A percentile compares a stretch with the other conserved stretches of the same genome.
These are phyloP conservation scores for Claviceps africana DNA, from an alignment of 2,329 filamentous ascomycete species.

Conservation along the genomic window DNA sequence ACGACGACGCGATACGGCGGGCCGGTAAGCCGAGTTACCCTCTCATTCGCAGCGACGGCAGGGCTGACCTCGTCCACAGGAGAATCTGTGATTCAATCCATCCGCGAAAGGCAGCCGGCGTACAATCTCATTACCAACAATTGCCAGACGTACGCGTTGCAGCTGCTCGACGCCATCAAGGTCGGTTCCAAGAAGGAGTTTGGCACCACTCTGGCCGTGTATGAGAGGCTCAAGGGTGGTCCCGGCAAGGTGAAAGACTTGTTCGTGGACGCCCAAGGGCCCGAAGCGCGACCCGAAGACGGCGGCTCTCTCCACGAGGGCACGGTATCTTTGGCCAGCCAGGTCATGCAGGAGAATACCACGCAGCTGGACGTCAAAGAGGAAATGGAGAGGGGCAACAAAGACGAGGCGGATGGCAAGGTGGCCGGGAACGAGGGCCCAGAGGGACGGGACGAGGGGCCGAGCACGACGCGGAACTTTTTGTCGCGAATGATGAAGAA, in stretches of 20 bases:
- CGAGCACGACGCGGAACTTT: constrained; percentile 3
- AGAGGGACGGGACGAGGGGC: not conserved
- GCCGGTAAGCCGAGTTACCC: constrained; percentile 24
- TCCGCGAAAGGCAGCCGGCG: constrained; percentile 31
- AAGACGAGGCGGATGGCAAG: constrained; percentile 4
- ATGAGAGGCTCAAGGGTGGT: constrained; percentile 36
- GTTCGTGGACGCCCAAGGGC: constrained; percentile 18
- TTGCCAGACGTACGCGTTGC: constrained; percentile 42
- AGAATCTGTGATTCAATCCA: constrained; percentile 38
- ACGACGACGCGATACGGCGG: constrained; percentile 36
- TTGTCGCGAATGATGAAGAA: constrained; percentile 8
- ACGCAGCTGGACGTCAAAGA: constrained; percentile 32
- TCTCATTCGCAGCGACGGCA: not conserved
- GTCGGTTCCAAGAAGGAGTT: constrained; percentile 36
- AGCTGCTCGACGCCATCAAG: constrained; percentile 40
- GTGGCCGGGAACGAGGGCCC: constrained; percentile 5
- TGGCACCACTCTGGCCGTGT: constrained; percentile 38
- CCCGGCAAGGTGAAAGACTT: constrained; percentile 36
- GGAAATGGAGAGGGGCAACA: constrained; percentile 12
- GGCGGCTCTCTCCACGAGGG: constrained; percentile 12
- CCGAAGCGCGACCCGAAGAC: constrained; percentile 13
- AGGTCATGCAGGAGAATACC: constrained; percentile 41
- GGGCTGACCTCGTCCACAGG: constrained; percentile 17
- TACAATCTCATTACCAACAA: constrained; percentile 49
- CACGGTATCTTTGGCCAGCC: constrained; percentile 33